These are phyloP conservation scores for Teunomyces atbi DNA, from an alignment of 805 yeast genomes.

Conservation along the genomic window DNA sequence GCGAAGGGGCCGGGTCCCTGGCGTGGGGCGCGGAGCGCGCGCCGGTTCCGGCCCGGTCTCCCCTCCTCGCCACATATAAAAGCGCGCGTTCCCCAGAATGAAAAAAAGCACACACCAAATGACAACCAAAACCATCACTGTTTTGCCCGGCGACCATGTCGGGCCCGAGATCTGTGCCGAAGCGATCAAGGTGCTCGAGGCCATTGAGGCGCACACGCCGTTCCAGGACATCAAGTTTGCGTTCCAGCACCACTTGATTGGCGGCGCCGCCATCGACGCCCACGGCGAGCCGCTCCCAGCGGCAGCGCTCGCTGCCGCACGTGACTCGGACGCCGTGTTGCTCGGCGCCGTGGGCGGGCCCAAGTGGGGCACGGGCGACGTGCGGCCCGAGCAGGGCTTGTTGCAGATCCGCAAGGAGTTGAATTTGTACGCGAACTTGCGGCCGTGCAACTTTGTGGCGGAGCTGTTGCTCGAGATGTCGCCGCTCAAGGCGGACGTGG, in stretches of 20 bases:
- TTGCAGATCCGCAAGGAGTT: slow-evolving; percentile 92
- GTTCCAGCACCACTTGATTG: slow-evolving; percentile 82
- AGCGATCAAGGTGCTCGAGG: slow-evolving; percentile 86
- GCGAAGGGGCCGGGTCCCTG: too few relatives aligned
- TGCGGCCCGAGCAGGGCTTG: slow-evolving; percentile 97
- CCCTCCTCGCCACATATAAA: too few relatives aligned
- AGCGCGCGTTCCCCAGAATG: neutral
- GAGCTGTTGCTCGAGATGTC: slow-evolving; percentile 82
- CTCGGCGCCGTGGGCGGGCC: slow-evolving; percentile 99
- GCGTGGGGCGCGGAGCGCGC: neutral
- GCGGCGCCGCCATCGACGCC: slow-evolving; percentile 98
- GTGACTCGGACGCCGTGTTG: slow-evolving; percentile 88
- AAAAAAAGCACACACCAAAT: slow-evolving; percentile 1
- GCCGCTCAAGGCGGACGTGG: slow-evolving; percentile 83
- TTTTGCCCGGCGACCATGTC: slow-evolving; percentile 95
- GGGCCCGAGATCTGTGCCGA: slow-evolving; percentile 88
- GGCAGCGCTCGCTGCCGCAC: slow-evolving; percentile 77
- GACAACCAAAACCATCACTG: slow-evolving; percentile 66
- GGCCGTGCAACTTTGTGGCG: slow-evolving; percentile 93
- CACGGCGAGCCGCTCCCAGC: slow-evolving; percentile 91
- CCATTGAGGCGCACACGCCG: slow-evolving; percentile 57
- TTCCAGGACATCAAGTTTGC: slow-evolving; percentile 55
- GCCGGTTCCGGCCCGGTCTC: neutral
- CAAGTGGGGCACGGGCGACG: slow-evolving; percentile 96
- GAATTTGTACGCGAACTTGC: slow-evolving; percentile 89